Base-by-base conservation (phyloP, 768 basidiomycete genomes). In the Mycena olivaceomarginata region DNA sequence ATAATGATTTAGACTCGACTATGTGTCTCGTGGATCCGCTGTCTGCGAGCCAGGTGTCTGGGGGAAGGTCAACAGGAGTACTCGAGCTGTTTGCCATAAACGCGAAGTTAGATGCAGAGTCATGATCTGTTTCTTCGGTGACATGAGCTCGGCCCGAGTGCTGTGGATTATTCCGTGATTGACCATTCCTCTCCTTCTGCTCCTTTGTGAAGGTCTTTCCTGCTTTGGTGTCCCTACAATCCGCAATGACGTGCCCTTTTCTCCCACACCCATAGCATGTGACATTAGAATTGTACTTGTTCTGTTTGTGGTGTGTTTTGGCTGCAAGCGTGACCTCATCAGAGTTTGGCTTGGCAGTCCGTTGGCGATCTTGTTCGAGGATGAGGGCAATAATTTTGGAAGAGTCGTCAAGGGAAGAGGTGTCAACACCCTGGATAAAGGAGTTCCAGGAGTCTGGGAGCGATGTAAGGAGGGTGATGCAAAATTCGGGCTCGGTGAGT, bases 401-500 rank as follows among this genome's bases (percentile, higher is more conserved):
- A 22, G 78, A 76, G 11, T 79, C 67, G 40, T 76, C 48, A 11
- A 82, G 63, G 12, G 73, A 78, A n/a, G 75, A 13, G 71, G 79
- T 41, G 62, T 83, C 79, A 12, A 82, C 64, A 22, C 76, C 41
- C 9, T 66, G 67, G 20, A 83, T 84, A 64, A 86, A 86, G 0
- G 77, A 4, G 67, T 85, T 79, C 86, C 86, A 87, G 15, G 84
- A 80, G 6, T 85, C 81, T 20, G 84, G 85, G 0, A 87, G 79
- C 9, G 81, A 85, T 0, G 82, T 83, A 15, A 86, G 81, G 9
- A 87, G 70, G 1, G 81, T 82, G 65, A 81, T 81, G 40, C 79
- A 67, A 73, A 86, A 87, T 22, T 87, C 83, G 9, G 76, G 43
- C n/a, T 85, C 85, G 0, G 31, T 48, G 31, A 88, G 72, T 9